phyloP scores from a whole-genome alignment of 2,329 filamentous ascomycete genomes.

The Epichloe elymi region DNA sequence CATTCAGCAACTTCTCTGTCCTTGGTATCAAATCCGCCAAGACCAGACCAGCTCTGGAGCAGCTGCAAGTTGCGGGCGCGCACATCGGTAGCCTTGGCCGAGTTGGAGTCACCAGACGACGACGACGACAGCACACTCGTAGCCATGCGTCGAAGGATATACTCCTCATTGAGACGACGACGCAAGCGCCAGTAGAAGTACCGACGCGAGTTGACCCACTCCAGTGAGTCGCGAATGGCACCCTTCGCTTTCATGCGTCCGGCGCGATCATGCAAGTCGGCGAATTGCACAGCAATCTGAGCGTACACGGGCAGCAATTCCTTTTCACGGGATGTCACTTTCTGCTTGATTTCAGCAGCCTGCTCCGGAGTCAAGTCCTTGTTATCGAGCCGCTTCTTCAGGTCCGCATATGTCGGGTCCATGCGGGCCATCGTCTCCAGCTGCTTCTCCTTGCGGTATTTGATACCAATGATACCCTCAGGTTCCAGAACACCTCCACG shows the following conservation, averaged over 20 bases:
- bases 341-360: conserved; percentile 63
- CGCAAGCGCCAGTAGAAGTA: conserved; percentile 99
- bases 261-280: conserved; percentile 90
- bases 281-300: conserved; percentile 93
- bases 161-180: conserved; percentile 91
- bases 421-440: conserved; percentile 94
- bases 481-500: conserved; percentile 96
- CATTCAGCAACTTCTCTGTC: conserved; percentile 80
- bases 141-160: conserved; percentile 83
- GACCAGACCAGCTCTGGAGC: conserved; percentile 70
- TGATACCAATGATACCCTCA: conserved; percentile 97
- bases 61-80: conserved; percentile 59
- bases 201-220: conserved; percentile 79
- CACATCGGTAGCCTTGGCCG: conserved; percentile 32
- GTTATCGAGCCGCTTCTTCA: conserved; percentile 64
- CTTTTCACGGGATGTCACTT: conserved; percentile 78
- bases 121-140: conserved; percentile 22
- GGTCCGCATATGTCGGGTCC: conserved; percentile 67
- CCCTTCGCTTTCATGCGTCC: conserved; percentile 98
- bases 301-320: conserved; percentile 82
- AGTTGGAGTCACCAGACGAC: conserved; percentile 16
- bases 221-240: conserved; percentile 69
- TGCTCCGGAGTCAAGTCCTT: conserved; percentile 56
- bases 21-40: conserved; percentile 62
- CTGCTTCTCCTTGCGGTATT: conserved; percentile 95